A percentile compares a stretch with the other conserved stretches of the same genome.
Conservation (phyloP, 345 rosid species). For the Aquilaria sinensis region DNA sequence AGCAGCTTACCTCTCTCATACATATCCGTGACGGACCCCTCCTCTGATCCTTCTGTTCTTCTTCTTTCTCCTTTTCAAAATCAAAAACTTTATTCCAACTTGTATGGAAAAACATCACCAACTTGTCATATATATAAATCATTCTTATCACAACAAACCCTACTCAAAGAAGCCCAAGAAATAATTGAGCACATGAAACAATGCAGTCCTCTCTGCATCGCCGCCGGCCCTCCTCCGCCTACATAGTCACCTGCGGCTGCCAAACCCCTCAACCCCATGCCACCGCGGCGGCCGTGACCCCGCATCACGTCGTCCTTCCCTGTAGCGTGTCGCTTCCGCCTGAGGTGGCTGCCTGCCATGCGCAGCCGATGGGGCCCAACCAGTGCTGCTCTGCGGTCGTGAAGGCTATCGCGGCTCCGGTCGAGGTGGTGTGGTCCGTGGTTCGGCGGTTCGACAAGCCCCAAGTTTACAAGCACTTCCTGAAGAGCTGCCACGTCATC, state of each 20-base stretch:
- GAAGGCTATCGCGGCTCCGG: too few relatives aligned
- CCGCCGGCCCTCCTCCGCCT: conserved; percentile 27
- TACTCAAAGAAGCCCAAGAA: background rate
- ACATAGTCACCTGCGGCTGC: conserved; percentile 3
- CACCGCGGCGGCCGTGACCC: too few relatives aligned
- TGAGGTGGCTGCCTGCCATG: too few relatives aligned
- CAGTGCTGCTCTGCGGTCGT: too few relatives aligned
- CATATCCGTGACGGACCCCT: too few relatives aligned
- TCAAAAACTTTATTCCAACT: too few relatives aligned
- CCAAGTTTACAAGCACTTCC: conserved; percentile 44
- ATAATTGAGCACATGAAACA: background rate
- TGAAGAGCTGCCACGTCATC: conserved; percentile 49
- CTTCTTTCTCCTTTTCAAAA: background rate
- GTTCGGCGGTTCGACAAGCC: conserved; percentile 57
- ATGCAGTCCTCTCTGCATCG: conserved; percentile 66
- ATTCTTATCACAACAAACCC: background rate
- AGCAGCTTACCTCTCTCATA: conserved; percentile 21
- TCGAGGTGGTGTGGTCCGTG: conserved; percentile 35
- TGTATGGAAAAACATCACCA: too few relatives aligned
- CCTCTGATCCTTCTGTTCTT: conserved; percentile 8
- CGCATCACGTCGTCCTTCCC: conserved; percentile 21
- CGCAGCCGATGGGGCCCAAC: too few relatives aligned
- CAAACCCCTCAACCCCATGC: too few relatives aligned
- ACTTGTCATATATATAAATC: conserved; percentile 1
- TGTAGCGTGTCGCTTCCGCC: conserved; percentile 37